Evolutionary conservation across 2,329 filamentous ascomycete genomes (phyloP).

Genomic region (Sporothrix phasma): DNA sequence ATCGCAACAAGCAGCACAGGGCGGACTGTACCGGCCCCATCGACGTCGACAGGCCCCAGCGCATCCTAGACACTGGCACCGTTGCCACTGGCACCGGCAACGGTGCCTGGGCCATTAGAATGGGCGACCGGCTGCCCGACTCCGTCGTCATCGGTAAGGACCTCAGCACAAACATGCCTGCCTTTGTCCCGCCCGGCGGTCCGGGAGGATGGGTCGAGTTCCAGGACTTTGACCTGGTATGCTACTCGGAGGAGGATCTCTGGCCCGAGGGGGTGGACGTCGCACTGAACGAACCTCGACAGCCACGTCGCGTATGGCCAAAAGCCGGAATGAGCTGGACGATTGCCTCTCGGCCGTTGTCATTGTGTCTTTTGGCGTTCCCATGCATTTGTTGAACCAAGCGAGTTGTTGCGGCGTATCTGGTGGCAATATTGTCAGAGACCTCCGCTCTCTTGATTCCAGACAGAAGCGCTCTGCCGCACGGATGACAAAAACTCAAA

Average conservation of each 20-base stretch:
- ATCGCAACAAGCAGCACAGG: slow-evolving; percentile 22
- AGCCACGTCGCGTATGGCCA: slow-evolving; percentile 19
- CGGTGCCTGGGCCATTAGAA: slow-evolving; percentile 15
- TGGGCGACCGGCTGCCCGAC: slow-evolving; percentile 14
- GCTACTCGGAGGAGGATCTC: slow-evolving; percentile 18
- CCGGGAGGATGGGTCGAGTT: slow-evolving; percentile 22
- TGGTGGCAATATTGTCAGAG: no score
- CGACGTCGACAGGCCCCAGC: slow-evolving; percentile 1
- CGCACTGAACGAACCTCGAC: neutral
- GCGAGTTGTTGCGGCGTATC: neutral
- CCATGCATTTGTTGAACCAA: neutral
- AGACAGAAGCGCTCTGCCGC: neutral
- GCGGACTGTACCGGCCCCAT: slow-evolving; percentile 11
- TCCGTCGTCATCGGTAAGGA: slow-evolving; percentile 20
- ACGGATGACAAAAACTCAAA: neutral
- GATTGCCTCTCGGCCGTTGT: neutral
- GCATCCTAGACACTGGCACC: slow-evolving; percentile 17
- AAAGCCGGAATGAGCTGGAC: slow-evolving; percentile 7
- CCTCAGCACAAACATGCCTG: slow-evolving; percentile 20
- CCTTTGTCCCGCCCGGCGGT: slow-evolving; percentile 20
- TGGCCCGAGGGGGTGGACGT: neutral
- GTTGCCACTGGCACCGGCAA: slow-evolving; percentile 18
- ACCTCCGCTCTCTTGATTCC: neutral
- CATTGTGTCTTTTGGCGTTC: neutral
- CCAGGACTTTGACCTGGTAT: slow-evolving; percentile 19